Conservation (phyloP, 1,284 basidiomycete genomes). For the Trichosporon coremiiforme region DNA sequence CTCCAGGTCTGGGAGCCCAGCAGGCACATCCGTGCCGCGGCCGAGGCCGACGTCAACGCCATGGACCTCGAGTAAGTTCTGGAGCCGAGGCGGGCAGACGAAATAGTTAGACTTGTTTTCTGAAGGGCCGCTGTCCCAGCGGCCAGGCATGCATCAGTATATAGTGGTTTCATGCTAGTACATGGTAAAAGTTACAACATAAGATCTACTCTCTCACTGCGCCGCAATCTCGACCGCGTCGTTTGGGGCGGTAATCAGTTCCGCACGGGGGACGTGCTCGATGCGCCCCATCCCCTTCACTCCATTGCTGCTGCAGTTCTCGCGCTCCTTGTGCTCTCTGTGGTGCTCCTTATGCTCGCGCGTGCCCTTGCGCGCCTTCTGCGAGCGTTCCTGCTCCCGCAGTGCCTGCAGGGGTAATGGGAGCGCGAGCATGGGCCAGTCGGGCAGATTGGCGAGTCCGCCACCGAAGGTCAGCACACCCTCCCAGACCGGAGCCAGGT, state of each 20-base stretch:
- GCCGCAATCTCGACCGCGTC: slow-evolving; percentile 26
- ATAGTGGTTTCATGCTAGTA: slow-evolving; percentile 14
- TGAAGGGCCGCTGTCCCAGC: background rate
- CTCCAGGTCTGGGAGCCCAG: slow-evolving; percentile 57
- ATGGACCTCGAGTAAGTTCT: slow-evolving; percentile 54
- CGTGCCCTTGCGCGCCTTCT: slow-evolving; percentile 21
- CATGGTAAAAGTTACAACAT: slow-evolving; percentile 11
- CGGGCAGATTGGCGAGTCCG: slow-evolving; percentile 45
- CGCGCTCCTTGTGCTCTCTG: background rate
- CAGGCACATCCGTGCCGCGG: slow-evolving; percentile 57
- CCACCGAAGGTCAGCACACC: slow-evolving; percentile 40
- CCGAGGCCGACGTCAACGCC: slow-evolving; percentile 50
- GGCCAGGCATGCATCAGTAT: background rate
- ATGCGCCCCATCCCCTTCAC: background rate
- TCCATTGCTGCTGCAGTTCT: background rate
- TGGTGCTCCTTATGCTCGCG: slow-evolving; percentile 11
- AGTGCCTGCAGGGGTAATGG: slow-evolving; percentile 29
- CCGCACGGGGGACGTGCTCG: slow-evolving; percentile 6
- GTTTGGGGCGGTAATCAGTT: background rate
- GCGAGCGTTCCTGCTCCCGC: slow-evolving; percentile 26
- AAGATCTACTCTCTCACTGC: background rate
- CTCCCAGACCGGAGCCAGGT: slow-evolving; percentile 48
- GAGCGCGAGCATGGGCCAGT: slow-evolving; percentile 49
- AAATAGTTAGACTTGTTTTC: background rate
- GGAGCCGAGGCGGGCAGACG: no score